Base-by-base conservation (phyloP, 495 filamentous ascomycete species). In the Mytilinidion resinicola region DNA sequence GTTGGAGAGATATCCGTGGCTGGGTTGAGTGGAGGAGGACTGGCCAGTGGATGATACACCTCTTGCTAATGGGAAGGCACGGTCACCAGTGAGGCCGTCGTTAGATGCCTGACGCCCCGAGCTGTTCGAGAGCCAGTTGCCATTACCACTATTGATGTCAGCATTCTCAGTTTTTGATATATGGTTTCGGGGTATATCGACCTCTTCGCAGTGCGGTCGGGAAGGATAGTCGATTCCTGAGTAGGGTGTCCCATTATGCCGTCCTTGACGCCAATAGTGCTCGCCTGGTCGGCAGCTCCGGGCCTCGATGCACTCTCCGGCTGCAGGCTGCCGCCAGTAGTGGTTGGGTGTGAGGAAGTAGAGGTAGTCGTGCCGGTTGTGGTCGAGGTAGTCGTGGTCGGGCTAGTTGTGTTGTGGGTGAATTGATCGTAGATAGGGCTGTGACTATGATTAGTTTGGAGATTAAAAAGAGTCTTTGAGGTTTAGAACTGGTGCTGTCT, bases 221-320 rank as follows among this genome's bases (percentile, higher is more conserved):
- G 42, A 20, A 46, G 42, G 8, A 20, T 46, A 17, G 42, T 46
- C 42, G 42, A 46, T 12, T 46, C 42, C 42, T 46, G 42, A n/a
- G 42, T 9, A 6, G 56, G 50, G n/a, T 64, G 62, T 34, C 71
- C 71, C 30, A 62, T 38, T 9, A 68, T 56, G 35, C 71, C 69
- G 39, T 69, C 72, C 56, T 69, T 70, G 55, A 73, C 65, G 53
- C 66, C 68, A 25, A 63, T 56, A 1, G 46, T 59, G 61, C 70
- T 73, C 19, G 57, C 54, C 21, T 51, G 55, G 5, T 65, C 65
- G 1, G 37, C 9, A 9, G 30, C 15, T 39, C 43, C 20, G 4
- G 59, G 46, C 10, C 47, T 42, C 6, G 25, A 30, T 6, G 6
- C 3, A 30, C 25, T 30, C 6, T 30, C 25, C 3, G 25, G 25